Conservation (phyloP, 2,329 filamentous ascomycete species). For the Cytospora leucostoma region DNA sequence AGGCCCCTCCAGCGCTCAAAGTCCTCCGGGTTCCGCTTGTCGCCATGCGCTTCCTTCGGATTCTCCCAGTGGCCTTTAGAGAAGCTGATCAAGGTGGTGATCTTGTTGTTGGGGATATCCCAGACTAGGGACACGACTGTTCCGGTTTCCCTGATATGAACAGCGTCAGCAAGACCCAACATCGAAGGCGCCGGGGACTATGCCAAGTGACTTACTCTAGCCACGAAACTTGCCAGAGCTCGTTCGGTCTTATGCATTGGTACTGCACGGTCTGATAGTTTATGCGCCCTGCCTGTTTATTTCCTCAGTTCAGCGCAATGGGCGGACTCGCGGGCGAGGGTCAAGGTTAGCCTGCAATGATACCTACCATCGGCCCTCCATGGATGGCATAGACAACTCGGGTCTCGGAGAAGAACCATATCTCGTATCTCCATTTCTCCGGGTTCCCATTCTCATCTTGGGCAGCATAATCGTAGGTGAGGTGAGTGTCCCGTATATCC, state of each 20-base stretch:
- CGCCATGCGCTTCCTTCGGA: slow-evolving; percentile 51
- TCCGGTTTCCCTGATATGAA: slow-evolving; percentile 48
- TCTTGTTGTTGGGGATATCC: slow-evolving; percentile 50
- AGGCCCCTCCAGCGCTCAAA: slow-evolving; percentile 53
- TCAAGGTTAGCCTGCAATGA: no score
- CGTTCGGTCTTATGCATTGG: slow-evolving; percentile 58
- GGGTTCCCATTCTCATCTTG: slow-evolving; percentile 49
- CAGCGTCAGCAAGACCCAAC: neutral
- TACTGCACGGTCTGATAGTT: slow-evolving; percentile 58
- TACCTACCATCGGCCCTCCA: slow-evolving; percentile 59
- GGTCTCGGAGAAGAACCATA: slow-evolving; percentile 59
- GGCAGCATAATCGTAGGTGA: slow-evolving; percentile 59
- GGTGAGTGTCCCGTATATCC: slow-evolving; percentile 55
- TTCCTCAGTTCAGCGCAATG: no score
- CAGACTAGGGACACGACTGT: slow-evolving; percentile 58
- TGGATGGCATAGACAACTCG: slow-evolving; percentile 61
- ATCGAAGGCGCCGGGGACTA: no score
- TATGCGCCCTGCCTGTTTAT: slow-evolving; percentile 34
- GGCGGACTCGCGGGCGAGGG: no score
- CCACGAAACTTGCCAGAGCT: slow-evolving; percentile 63
- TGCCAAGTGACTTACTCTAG: slow-evolving; percentile 34
- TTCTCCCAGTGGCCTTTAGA: slow-evolving; percentile 59
- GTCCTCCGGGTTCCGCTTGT: slow-evolving; percentile 55
- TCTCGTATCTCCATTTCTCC: slow-evolving; percentile 62
- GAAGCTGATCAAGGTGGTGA: slow-evolving; percentile 56